Conservation (phyloP, 495 filamentous ascomycete species). For the Cudoniella acicularis region DNA sequence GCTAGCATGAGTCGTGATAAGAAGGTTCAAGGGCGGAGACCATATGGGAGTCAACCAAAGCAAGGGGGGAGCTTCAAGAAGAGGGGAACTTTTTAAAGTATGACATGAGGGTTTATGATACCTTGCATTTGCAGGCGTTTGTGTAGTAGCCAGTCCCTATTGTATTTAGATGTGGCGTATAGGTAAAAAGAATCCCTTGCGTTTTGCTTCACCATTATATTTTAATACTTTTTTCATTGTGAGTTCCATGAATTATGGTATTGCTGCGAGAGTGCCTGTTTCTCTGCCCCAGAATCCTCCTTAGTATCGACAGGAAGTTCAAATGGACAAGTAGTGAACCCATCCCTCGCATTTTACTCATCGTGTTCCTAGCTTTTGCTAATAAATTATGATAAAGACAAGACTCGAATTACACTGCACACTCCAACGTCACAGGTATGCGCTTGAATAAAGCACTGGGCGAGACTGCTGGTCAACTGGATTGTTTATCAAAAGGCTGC, state of each 20-base stretch:
- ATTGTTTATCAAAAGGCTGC: background rate
- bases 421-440: background rate
- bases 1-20: slow-evolving; percentile 86
- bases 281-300: no score
- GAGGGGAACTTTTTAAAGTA: slow-evolving; percentile 15
- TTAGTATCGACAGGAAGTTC: no score
- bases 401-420: background rate
- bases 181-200: no score
- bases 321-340: no score
- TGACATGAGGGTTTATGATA: slow-evolving; percentile 8
- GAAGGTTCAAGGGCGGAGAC: slow-evolving; percentile 69
- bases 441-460: background rate
- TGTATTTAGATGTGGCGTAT: background rate
- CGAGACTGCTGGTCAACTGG: background rate
- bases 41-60: slow-evolving; percentile 68
- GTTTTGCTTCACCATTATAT: no score
- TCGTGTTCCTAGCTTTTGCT: background rate
- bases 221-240: no score
- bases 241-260: no score
- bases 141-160: background rate
- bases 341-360: background rate
- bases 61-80: slow-evolving; percentile 31
- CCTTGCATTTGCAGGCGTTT: slow-evolving; percentile 23
- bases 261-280: no score
- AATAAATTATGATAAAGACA: background rate